Conservation (phyloP, 73 alveolate genomes). For the Stentor roeselii region DNA sequence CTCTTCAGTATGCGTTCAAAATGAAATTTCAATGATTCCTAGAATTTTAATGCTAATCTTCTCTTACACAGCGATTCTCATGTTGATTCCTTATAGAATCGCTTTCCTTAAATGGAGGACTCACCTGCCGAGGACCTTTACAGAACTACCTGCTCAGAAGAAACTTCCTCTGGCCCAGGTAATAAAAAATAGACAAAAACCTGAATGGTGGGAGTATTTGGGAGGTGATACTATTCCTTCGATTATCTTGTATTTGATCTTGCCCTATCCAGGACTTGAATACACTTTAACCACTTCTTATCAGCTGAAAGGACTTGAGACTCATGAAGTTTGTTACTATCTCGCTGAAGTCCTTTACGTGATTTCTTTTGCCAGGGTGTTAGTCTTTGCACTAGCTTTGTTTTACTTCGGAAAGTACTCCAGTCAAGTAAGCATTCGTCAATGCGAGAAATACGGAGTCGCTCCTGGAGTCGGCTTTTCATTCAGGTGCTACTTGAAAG, state of each 20-base stretch:
- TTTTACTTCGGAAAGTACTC: not conserved
- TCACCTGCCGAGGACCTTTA: slow-evolving; percentile 9
- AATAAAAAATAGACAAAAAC: not conserved
- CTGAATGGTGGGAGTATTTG: not conserved
- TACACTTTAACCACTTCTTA: not conserved
- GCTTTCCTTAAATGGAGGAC: not conserved
- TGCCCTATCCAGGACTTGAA: slow-evolving; percentile 2
- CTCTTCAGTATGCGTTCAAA: not conserved
- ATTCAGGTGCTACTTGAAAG: not conserved
- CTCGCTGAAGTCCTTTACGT: not conserved
- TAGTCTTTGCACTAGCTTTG: not conserved
- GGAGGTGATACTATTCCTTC: slow-evolving; percentile 11
- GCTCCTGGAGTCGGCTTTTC: not conserved
- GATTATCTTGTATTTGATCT: not conserved
- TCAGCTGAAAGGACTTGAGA: not conserved
- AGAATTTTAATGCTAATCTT: not conserved
- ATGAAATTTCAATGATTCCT: not conserved
- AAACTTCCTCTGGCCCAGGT: slow-evolving; percentile 7
- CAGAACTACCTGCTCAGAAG: slow-evolving; percentile 21
- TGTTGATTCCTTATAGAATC: slow-evolving; percentile 1
- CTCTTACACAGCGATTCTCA: not conserved
- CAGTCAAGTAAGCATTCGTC: not conserved
- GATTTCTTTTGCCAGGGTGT: not conserved
- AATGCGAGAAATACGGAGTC: not conserved
- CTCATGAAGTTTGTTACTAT: not conserved